Percentiles rank a stretch among this genome's conserved stretches.
Evolutionary conservation across 1,284 basidiomycete species (phyloP).

Genomic region (Stygiomarasmius scandens): DNA sequence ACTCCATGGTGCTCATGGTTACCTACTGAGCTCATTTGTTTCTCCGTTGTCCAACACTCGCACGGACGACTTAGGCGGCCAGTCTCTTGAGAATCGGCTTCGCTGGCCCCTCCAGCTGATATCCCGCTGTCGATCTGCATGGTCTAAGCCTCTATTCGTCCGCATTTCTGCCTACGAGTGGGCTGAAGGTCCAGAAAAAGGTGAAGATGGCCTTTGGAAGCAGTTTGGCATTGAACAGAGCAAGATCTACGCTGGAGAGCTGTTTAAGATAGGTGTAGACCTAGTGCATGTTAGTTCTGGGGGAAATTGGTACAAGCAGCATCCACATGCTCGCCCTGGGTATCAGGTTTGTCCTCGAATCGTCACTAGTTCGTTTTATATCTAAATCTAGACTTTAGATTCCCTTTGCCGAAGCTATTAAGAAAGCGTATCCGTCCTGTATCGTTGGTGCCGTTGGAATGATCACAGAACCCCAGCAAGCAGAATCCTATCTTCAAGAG

Average conservation of each 20-base stretch:
- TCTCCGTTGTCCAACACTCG: constrained; percentile 76
- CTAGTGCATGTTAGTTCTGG: constrained; percentile 73
- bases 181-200: constrained; percentile 71
- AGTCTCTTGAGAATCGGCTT: constrained; percentile 69
- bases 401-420: constrained; percentile 70
- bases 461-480: constrained; percentile 66
- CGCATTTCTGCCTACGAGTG: constrained; percentile 79
- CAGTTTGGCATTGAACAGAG: constrained; percentile 83
- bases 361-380: not conserved
- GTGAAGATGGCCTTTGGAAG: constrained; percentile 57
- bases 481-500: constrained; percentile 65
- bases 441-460: constrained; percentile 72
- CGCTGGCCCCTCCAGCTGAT: constrained; percentile 67
- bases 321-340: constrained; percentile 59
- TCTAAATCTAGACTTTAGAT: constrained; percentile 43
- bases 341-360: constrained; percentile 55
- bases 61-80: constrained; percentile 74
- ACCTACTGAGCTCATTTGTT: constrained; percentile 47
- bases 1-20: constrained; percentile 32
- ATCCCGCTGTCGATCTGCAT: constrained; percentile 54
- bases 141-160: constrained; percentile 74
- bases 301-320: constrained; percentile 67
- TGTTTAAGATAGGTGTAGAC: constrained; percentile 69
- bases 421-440: constrained; percentile 60
- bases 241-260: constrained; percentile 55